phyloP scores from a whole-genome alignment of 371 early-diverging fungal species.

The Mucor mucedo region DNA sequence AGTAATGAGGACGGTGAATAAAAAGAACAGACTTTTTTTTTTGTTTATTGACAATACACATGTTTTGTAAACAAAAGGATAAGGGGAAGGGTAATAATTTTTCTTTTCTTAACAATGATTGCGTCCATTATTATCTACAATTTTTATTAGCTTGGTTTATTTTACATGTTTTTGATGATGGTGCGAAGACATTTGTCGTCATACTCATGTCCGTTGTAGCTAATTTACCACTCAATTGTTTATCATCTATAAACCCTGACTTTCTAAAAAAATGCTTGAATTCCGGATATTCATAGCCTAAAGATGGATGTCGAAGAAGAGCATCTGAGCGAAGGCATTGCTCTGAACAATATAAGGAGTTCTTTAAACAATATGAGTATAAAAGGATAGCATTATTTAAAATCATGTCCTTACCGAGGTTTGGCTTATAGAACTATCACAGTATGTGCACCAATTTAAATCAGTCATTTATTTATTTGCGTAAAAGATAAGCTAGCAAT shows the following conservation, averaged over 20 bases:
- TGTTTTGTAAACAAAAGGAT: no score
- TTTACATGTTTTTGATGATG: no score
- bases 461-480: slow-evolving; percentile 21
- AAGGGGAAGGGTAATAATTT: no score
- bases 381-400: not conserved
- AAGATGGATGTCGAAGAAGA: slow-evolving; percentile 17
- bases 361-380: slow-evolving; percentile 8
- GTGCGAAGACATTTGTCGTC: no score
- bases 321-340: slow-evolving; percentile 26
- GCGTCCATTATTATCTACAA: no score
- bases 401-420: slow-evolving; percentile 25
- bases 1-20: not conserved
- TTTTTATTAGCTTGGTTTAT: no score
- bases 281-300: slow-evolving; percentile 23
- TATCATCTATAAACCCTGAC: not conserved
- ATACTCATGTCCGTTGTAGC: no score
- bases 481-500: not conserved
- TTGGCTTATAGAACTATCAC: slow-evolving; percentile 30
- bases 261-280: slow-evolving; percentile 24
- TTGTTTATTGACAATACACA: not conserved
- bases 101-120: not conserved
- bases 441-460: slow-evolving; percentile 40
- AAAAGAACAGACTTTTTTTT: not conserved
- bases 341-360: slow-evolving; percentile 29
- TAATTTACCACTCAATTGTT: no score